Evolutionary conservation across 2,329 filamentous ascomycete genomes (phyloP).

Genomic region (Botryosphaeria agaves): DNA sequence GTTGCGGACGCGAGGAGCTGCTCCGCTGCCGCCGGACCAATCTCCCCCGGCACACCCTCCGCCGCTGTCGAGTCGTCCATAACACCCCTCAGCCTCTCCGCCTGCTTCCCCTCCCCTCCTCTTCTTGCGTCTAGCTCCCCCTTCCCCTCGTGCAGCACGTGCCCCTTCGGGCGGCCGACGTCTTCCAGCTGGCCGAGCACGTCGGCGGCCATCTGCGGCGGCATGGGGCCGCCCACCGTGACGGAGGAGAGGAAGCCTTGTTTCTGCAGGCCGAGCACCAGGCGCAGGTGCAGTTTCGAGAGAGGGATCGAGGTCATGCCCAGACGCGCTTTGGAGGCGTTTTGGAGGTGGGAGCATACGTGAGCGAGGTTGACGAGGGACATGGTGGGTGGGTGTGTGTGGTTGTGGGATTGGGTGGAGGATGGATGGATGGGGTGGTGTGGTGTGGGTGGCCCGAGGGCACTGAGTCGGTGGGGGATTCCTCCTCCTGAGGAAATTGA

Average conservation of each 20-base stretch:
- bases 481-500: no score
- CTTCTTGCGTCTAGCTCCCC: not conserved
- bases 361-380: slow-evolving; percentile 59
- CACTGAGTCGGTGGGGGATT: no score
- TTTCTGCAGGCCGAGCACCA: slow-evolving; percentile 64
- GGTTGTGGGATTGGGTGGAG: slow-evolving; percentile 3
- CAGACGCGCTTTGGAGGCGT: slow-evolving; percentile 68
- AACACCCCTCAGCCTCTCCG: not conserved
- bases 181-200: not conserved
- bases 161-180: not conserved
- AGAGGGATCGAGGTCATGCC: slow-evolving; percentile 70
- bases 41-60: no score
- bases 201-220: slow-evolving; percentile 32
- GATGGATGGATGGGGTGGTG: slow-evolving; percentile 1
- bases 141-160: not conserved
- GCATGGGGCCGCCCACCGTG: slow-evolving; percentile 49
- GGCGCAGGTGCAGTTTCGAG: slow-evolving; percentile 60
- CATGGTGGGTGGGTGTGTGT: slow-evolving; percentile 27
- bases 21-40: not conserved
- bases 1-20: not conserved
- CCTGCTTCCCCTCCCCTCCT: not conserved
- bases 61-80: no score
- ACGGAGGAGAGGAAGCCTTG: slow-evolving; percentile 69
- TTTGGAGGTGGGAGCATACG: slow-evolving; percentile 82
- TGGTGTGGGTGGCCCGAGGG: no score